Evolutionary conservation across 2,329 filamentous ascomycete genomes (phyloP).

Genomic region (Pseudogymnoascus sp.): DNA sequence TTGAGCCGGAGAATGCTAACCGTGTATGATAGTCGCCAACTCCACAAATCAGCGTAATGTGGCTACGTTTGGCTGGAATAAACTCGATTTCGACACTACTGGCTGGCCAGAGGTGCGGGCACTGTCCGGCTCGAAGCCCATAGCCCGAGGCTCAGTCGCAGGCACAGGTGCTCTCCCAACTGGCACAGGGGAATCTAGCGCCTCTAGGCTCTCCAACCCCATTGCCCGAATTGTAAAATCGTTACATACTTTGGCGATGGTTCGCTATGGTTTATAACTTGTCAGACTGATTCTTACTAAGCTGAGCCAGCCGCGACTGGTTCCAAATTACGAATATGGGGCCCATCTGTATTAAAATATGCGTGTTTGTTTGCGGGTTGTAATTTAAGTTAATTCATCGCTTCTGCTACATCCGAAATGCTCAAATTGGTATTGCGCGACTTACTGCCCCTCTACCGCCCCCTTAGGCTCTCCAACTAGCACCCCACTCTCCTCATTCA

Average conservation of each 20-base stretch:
- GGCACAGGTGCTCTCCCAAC: neutral
- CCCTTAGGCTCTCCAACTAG: neutral
- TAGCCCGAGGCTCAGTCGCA: neutral
- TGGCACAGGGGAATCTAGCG: neutral
- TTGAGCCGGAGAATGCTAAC: neutral
- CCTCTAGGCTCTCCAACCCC: neutral
- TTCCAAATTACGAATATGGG: neutral
- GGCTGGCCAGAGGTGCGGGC: neutral
- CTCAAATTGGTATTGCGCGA: constrained; percentile 7
- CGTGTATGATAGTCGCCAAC: neutral
- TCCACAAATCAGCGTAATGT: too few relatives aligned
- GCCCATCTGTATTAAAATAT: neutral
- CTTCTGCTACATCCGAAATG: neutral
- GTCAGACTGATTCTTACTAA: neutral
- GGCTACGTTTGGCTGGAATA: neutral
- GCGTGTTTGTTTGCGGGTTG: neutral
- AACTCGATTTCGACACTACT: neutral
- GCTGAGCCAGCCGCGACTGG: neutral
- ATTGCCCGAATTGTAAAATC: neutral
- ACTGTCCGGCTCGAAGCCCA: neutral
- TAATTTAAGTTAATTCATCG: neutral
- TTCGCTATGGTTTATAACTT: neutral
- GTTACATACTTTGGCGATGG: neutral
- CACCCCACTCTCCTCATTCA: neutral
- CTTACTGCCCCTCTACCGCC: neutral